phyloP scores from a whole-genome alignment of 1,139 yeast genomes.

The Pneumocystis carinii region DNA sequence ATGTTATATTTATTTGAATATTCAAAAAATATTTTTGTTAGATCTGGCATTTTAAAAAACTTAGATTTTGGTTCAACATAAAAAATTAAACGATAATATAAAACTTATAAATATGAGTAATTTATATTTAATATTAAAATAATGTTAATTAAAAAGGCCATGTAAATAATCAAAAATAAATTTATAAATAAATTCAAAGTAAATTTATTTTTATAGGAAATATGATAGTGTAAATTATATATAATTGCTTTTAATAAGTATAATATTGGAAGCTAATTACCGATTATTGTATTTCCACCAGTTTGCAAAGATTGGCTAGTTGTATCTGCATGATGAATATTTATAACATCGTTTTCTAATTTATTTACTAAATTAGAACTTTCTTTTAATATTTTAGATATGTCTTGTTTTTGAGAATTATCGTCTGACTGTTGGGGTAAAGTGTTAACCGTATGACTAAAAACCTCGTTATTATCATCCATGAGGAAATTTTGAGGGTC shows the following conservation, averaged over 20 bases:
- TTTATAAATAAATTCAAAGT: neutral
- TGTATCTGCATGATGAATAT: neutral
- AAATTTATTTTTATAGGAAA: neutral
- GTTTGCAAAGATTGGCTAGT: neutral
- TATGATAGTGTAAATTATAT: neutral
- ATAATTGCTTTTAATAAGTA: neutral
- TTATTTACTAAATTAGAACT: neutral
- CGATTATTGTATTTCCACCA: neutral
- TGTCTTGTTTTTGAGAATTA: neutral
- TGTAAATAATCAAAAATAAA: neutral
- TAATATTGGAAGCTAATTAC: neutral
- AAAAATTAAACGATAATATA: neutral
- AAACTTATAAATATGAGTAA: neutral
- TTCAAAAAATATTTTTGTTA: neutral
- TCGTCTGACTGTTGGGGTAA: neutral
- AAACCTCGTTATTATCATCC: constrained; percentile 25
- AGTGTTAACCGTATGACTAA: constrained; percentile 17
- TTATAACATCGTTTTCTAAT: neutral
- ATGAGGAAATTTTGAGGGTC: constrained; percentile 23
- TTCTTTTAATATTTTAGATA: neutral
- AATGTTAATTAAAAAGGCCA: neutral
- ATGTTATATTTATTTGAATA: neutral
- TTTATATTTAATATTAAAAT: neutral
- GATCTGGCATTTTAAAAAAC: neutral
- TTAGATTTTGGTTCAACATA: neutral